Percentiles rank a stretch among this genome's conserved stretches.
These are phyloP conservation scores for Penicillium freii DNA, from an alignment of 2,329 filamentous ascomycete species.

Conservation along the genomic window DNA sequence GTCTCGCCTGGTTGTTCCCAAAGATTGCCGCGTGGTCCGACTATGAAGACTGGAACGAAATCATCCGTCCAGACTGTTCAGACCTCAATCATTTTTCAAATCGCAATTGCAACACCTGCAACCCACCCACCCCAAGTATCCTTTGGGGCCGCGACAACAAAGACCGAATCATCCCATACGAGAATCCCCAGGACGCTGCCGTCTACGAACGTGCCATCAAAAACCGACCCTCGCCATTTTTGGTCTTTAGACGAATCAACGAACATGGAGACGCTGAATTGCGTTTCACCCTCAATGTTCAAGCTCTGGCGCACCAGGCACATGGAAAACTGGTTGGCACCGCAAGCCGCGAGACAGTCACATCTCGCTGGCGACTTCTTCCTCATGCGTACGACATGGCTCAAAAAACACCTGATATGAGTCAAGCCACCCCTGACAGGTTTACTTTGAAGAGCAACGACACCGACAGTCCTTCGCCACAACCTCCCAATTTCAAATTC, in stretches of 20 bases:
- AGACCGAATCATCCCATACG: slow-evolving; percentile 44
- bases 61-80: slow-evolving; percentile 8
- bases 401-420: slow-evolving; percentile 31
- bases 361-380: slow-evolving; percentile 48
- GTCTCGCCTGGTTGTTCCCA: slow-evolving; percentile 36
- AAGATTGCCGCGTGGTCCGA: slow-evolving; percentile 25
- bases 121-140: slow-evolving; percentile 34
- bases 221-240: slow-evolving; percentile 44
- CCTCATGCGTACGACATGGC: slow-evolving; percentile 44
- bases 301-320: slow-evolving; percentile 39
- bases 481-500: slow-evolving; percentile 39
- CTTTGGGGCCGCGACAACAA: slow-evolving; percentile 34
- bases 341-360: slow-evolving; percentile 15
- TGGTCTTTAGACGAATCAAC: slow-evolving; percentile 38
- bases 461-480: slow-evolving; percentile 27
- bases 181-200: slow-evolving; percentile 52
- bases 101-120: slow-evolving; percentile 30
- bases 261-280: slow-evolving; percentile 36
- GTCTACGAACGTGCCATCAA: slow-evolving; percentile 54
- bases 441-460: slow-evolving; percentile 49
- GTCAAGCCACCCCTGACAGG: slow-evolving; percentile 30
- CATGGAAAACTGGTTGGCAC: slow-evolving; percentile 26
- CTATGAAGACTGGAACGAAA: slow-evolving; percentile 32
- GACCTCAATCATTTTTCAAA: not conserved
- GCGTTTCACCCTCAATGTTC: slow-evolving; percentile 39